These are phyloP conservation scores for Didymella sp. DNA, from an alignment of 2,329 filamentous ascomycete genomes.

Conservation along the genomic window DNA sequence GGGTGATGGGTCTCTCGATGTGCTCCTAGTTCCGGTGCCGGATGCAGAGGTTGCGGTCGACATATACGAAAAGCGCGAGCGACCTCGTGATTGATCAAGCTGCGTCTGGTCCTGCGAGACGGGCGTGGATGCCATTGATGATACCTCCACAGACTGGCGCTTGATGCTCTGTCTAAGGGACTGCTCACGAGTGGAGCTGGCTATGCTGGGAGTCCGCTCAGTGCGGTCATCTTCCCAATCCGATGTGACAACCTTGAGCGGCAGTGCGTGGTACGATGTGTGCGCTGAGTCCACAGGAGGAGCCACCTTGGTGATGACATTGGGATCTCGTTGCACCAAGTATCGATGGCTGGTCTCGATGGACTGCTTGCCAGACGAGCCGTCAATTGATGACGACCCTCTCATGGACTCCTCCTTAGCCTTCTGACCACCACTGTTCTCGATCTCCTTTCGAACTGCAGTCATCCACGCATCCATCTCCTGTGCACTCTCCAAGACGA, in stretches of 20 bases:
- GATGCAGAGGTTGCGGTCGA: constrained; percentile 48
- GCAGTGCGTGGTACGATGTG: constrained; percentile 39
- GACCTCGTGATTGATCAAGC: constrained; percentile 48
- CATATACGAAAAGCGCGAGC: constrained; percentile 48
- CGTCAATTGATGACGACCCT: constrained; percentile 40
- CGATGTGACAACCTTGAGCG: constrained; percentile 39
- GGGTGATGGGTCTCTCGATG: constrained; percentile 48
- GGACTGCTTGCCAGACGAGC: constrained; percentile 31
- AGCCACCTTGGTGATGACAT: constrained; percentile 37
- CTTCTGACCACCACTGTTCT: constrained; percentile 71
- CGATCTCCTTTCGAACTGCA: constrained; percentile 72
- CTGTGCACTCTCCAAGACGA: constrained; percentile 75
- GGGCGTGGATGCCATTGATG: constrained; percentile 45
- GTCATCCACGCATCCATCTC: constrained; percentile 81
- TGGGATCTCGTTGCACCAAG: constrained; percentile 45
- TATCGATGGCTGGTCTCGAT: constrained; percentile 49
- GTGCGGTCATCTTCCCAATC: constrained; percentile 42
- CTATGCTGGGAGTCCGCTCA: constrained; percentile 37
- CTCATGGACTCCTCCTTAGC: constrained; percentile 37
- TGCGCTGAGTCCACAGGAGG: constrained; percentile 48
- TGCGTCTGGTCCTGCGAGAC: constrained; percentile 47
- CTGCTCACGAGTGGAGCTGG: constrained; percentile 41
- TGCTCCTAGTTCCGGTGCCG: constrained; percentile 41
- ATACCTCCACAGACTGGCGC: constrained; percentile 45
- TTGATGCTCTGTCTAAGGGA: constrained; percentile 37